Evolutionary conservation across 768 basidiomycete genomes (phyloP).

Genomic region (Tephrocybe rancida): DNA sequence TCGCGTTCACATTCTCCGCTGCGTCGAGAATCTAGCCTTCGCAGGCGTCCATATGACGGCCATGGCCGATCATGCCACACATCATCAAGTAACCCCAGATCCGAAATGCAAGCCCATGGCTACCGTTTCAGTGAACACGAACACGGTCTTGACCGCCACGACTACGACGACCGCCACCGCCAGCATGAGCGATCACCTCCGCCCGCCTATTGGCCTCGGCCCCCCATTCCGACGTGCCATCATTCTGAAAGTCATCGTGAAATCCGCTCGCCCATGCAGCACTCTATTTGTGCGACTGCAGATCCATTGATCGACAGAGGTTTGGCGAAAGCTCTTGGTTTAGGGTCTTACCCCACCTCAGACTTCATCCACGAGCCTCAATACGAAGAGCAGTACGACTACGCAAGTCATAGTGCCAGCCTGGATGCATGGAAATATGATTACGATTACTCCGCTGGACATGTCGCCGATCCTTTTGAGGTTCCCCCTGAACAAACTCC

Average conservation of each 20-base stretch:
- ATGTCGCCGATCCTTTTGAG: constrained; percentile 1
- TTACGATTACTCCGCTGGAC: constrained; percentile 8
- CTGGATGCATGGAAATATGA: constrained; percentile 13
- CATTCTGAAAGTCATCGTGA: not conserved
- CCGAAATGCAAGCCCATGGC: no score
- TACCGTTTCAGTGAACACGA: no score
- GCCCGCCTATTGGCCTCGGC: constrained; percentile 3
- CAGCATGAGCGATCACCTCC: constrained; percentile 1
- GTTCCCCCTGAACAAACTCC: not conserved
- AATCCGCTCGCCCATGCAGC: no score
- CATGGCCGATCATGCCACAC: not conserved
- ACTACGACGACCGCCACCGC: not conserved
- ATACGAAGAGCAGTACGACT: constrained; percentile 10
- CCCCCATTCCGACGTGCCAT: not conserved
- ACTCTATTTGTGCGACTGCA: no score
- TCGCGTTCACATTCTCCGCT: constrained; percentile 11
- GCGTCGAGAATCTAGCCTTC: not conserved
- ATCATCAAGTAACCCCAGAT: not conserved
- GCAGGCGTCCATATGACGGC: not conserved
- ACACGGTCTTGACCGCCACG: not conserved
- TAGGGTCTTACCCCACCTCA: not conserved
- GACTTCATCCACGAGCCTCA: not conserved
- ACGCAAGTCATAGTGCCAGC: constrained; percentile 1
- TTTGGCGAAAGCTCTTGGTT: not conserved
- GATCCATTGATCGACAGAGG: not conserved